Evolutionary conservation across 176 grass and related monocot genomes (phyloP), one percentile per base, ranked within the genome.

Genomic region (Dendrocalamus sinicus): DNA sequence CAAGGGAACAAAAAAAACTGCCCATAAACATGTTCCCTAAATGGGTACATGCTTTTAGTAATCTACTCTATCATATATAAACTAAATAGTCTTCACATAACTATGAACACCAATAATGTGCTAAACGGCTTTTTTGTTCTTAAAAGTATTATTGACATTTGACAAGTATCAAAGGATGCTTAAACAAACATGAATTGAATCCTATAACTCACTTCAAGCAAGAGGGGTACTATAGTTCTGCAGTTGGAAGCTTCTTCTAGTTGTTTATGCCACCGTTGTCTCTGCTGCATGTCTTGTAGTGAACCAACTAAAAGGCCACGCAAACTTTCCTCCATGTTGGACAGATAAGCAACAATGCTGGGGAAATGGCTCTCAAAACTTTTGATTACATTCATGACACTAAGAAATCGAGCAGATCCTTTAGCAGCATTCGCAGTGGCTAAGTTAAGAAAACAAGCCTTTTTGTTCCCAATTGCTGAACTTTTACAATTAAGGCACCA

Each of bases 291-390:
- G 67, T 96, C 90, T 79, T 89, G 71, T 54, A 99, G 87, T 10
- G 86, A 63, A 78, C 96, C 92, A 73, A 84, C 87, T 86, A 92
- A 78, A 44, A 99, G 90, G 46, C 92, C 96, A 84, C 28, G 72
- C 81, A 99, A 92, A 89, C 89, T 91, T 79, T 96, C 92, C 92
- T 99, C 96, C 90, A 99, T 99, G 88, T 93, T 91, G 69, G 90
- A 85, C 61, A 99, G 76, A 92, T 96, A 90, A 83, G 90, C 83
- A 81, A 81, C 81, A 58, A 99, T 89, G 48, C 86, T 85, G 70
- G 92, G 82, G 53, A 96, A 86, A 67, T 99, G 88, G 73, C 79
- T 94, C 65, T 96, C 90, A 65, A 62, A 88, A 89, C 63, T 89
- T 78, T 86, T 94, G 77, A 95, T 77, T 39, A 84, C 62, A 84